These are phyloP conservation scores for Globomyces sp. DNA, from an alignment of 371 early-diverging fungal genomes.

Conservation along the genomic window DNA sequence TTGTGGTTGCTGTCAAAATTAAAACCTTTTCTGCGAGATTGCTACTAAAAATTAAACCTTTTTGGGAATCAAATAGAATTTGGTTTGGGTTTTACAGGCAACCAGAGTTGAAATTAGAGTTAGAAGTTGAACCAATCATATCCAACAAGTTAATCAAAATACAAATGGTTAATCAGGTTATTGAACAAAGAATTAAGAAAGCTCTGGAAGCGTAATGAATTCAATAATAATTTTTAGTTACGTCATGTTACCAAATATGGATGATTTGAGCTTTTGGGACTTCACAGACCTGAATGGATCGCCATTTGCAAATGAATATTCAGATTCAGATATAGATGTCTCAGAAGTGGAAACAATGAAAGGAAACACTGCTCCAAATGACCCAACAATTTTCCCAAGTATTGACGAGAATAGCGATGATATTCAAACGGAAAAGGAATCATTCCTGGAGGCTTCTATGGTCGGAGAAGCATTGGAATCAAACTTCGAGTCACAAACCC, in stretches of 20 bases:
- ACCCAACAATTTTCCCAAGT: neutral
- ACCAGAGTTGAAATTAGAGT: conserved; percentile 72
- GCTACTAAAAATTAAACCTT: conserved; percentile 75
- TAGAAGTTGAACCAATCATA: conserved; percentile 77
- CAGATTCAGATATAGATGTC: neutral
- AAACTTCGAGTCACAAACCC: conserved; percentile 10
- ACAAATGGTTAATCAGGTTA: conserved; percentile 75
- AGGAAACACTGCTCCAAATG: neutral
- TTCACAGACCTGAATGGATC: conserved; percentile 8
- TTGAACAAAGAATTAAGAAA: conserved; percentile 80
- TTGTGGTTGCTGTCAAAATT: conserved; percentile 74
- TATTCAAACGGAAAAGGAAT: conserved; percentile 4
- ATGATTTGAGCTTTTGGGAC: conserved; percentile 76
- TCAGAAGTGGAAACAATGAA: neutral
- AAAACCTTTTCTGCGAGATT: conserved; percentile 72
- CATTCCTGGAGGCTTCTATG: conserved; percentile 8
- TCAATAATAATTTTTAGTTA: conserved; percentile 13
- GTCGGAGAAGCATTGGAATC: conserved; percentile 17
- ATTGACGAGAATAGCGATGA: conserved; percentile 3
- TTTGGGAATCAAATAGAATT: conserved; percentile 79
- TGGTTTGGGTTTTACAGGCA: conserved; percentile 85
- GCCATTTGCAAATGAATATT: neutral
- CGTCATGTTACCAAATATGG: conserved; percentile 88
- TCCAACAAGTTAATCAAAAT: conserved; percentile 80
- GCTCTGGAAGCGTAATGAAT: conserved; percentile 61